These are phyloP conservation scores for Russula abietina DNA, from an alignment of 768 basidiomycete species.

Conservation along the genomic window DNA sequence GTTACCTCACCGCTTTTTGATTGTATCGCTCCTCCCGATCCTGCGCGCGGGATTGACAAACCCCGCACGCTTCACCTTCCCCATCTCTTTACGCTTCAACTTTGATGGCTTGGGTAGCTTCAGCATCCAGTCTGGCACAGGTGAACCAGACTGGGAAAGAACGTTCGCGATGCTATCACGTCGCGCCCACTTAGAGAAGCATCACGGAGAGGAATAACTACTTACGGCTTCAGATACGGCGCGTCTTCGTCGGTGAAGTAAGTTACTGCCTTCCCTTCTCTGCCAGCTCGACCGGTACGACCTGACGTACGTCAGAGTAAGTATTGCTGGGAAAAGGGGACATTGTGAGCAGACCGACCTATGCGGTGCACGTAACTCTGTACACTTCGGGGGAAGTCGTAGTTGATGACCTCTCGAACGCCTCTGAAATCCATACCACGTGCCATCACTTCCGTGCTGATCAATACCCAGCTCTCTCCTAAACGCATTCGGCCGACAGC, in stretches of 20 bases:
- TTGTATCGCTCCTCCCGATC: slow-evolving; percentile 62
- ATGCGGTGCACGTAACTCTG: slow-evolving; percentile 97
- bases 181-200: slow-evolving; percentile 1
- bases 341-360: slow-evolving; percentile 40
- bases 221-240: slow-evolving; percentile 83
- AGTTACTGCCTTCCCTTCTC: slow-evolving; percentile 88
- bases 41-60: slow-evolving; percentile 63
- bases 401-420: slow-evolving; percentile 90
- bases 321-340: background rate
- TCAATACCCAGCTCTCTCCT: slow-evolving; percentile 91
- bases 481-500: slow-evolving; percentile 77
- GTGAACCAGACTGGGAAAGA: slow-evolving; percentile 85
- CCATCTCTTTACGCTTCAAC: slow-evolving; percentile 79
- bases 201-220: slow-evolving; percentile 15
- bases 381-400: slow-evolving; percentile 92
- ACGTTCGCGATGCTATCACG: slow-evolving; percentile 82
- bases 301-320: slow-evolving; percentile 39
- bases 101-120: slow-evolving; percentile 91
- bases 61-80: slow-evolving; percentile 75
- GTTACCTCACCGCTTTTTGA: slow-evolving; percentile 58
- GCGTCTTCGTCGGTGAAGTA: slow-evolving; percentile 95
- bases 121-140: slow-evolving; percentile 92
- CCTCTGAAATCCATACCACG: slow-evolving; percentile 98
- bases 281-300: slow-evolving; percentile 91
- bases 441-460: slow-evolving; percentile 96